Evolutionary conservation across 2,329 filamentous ascomycete species (phyloP), one percentile per base, ranked within the genome.

Genomic region (Lojkania enalia): DNA sequence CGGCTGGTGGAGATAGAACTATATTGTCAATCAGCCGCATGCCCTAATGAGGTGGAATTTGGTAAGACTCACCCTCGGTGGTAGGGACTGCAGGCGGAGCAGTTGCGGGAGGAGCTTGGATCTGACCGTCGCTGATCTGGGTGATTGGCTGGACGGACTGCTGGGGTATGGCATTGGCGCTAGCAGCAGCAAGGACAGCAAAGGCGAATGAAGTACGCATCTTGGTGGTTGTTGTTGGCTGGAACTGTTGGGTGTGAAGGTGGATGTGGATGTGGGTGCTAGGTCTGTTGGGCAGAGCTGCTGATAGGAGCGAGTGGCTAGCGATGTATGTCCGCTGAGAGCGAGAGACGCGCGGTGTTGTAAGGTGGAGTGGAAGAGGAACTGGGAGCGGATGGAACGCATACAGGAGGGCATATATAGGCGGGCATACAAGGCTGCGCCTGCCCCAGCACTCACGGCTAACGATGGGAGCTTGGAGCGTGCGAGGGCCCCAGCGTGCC

Each of bases 71-170:
- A 49, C 46, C 19, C 21, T 42, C 40, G 15, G 33, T 21, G 29
- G 48, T 37, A 52, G 54, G 18, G 19, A 20, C 32, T 19, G 16
- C 5, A 6, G 21, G 27, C 3, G 19, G 18, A 29, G 36, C 29
- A 23, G 49, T 47, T 5, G 43, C 49, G 20, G 49, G 49, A 20
- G 52, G 52, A 29, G 46, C 66, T 58, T 70, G 66, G 51, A 69
- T 65, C 63, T 70, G 66, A 35, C 66, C 66, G 44, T 70, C 66
- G 44, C 51, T 54, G 54, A 70, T 70, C 61, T 70, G 66, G 41
- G 62, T 58, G 60, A 70, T 69, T 48, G 63, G 58, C 45, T 61
- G 51, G n/a, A 45, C 33, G 4, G 42, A 32, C 20, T 19, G 7
- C 16, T 40, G 19, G 14, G 45, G 39, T 14, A 33, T n/a, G 38